phyloP scores from a whole-genome alignment of 768 basidiomycete species.

The Arthromyces matolae region DNA sequence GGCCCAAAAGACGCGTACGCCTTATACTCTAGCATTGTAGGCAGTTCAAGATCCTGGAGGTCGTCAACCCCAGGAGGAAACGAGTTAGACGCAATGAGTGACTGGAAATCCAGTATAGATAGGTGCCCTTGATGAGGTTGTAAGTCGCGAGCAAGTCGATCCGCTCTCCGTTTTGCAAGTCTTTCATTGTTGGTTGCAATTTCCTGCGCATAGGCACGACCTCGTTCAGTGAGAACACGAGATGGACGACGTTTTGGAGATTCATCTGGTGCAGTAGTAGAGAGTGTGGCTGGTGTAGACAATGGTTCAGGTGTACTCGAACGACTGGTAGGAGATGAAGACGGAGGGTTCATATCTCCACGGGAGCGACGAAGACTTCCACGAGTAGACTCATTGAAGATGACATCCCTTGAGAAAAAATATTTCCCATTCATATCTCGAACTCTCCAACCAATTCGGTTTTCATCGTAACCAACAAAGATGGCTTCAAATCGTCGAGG shows the following conservation, averaged over 20 bases:
- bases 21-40: not conserved
- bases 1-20: not conserved
- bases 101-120: conserved; percentile 2
- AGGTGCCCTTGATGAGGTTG: not conserved
- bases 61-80: not conserved
- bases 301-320: too few relatives aligned
- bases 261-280: too few relatives aligned
- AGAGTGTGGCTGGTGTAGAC: too few relatives aligned
- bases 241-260: too few relatives aligned
- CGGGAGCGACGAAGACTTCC: not conserved
- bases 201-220: not conserved
- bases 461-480: conserved; percentile 15
- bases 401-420: not conserved
- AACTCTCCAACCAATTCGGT: not conserved
- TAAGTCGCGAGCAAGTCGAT: not conserved
- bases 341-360: too few relatives aligned
- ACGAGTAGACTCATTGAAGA: not conserved
- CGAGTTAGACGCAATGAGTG: not conserved
- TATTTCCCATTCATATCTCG: not conserved
- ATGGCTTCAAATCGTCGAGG: conserved; percentile 17
- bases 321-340: not conserved
- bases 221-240: not conserved
- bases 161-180: not conserved
- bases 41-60: not conserved
- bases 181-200: not conserved